Base-by-base conservation (phyloP, 371 early-diverging fungal genomes). In the Mortierella sp. region DNA sequence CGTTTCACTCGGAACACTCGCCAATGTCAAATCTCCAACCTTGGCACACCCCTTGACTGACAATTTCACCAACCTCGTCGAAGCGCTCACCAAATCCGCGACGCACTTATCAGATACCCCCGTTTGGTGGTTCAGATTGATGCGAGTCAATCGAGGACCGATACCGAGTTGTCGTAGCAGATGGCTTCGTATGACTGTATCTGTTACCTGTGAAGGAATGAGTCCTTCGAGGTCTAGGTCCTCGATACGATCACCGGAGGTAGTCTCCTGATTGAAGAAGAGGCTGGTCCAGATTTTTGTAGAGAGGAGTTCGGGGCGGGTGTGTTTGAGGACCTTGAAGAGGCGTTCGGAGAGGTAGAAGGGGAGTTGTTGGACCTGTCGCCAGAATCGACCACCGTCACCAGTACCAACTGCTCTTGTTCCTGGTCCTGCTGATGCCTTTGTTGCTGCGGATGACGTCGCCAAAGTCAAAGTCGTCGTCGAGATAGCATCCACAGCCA, bases 21-120 rank as follows among this genome's bases (percentile, higher is more conserved):
- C 74, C 63, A 84, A 57, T 26, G 80, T 84, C 74, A 80, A 48
- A 38, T 84, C 80, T 1, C 84, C 84, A 2, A 71, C 84, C n/a
- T 84, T 84, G 70, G 72, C 72, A 45, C 84, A 84, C 6, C 80
- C 84, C 70, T 84, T 84, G n/a, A 84, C 58, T 13, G 72, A 84
- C 24, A 84, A 63, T 52, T 76, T 52, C 2, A 21, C 16, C 21
- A 80, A 42, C 0, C 26, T 42, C 5, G 80, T 58, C 47, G 78
- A 80, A 0, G 75, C 54, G 0, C 76, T 63, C 2, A 84, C 84
- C 31, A 84, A 45, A 26, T 75, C 77, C 3, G 80, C 75, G 11
- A 84, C 45, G 21, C 21, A 31, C 55, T 70, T 84, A 52, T 84
- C 84, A 3, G 84, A 78, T 9, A 84, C 60, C 1, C 55, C 24